A percentile compares a stretch with the other conserved stretches of the same genome.
Conservation (phyloP, 345 rosid species). For the Aurinia saxatilis region DNA sequence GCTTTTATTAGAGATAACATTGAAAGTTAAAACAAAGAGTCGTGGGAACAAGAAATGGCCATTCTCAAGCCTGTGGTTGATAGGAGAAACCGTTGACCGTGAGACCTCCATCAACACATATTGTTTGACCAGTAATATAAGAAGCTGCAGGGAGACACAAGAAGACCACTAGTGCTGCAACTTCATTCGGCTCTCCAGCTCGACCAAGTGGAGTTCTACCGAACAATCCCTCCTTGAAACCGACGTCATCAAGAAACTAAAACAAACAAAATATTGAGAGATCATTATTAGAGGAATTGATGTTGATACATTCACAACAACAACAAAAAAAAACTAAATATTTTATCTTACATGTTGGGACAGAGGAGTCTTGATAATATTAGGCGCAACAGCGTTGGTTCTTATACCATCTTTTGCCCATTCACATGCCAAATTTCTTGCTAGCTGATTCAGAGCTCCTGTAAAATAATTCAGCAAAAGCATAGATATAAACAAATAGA, state of each 20-base stretch:
- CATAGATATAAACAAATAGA: not conserved
- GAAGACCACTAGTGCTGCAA: conserved; percentile 41
- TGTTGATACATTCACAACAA: not conserved
- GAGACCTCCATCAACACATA: conserved; percentile 44
- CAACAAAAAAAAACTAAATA: not conserved
- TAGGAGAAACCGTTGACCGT: conserved; percentile 34
- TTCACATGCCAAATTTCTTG: conserved; percentile 58
- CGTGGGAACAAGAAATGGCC: not conserved
- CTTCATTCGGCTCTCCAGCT: conserved; percentile 40
- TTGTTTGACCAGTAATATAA: conserved; percentile 48
- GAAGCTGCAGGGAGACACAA: conserved; percentile 54
- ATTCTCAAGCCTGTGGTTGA: conserved; percentile 1
- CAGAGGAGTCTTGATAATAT: conserved; percentile 34
- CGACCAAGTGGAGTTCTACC: conserved; percentile 42
- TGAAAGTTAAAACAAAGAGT: no score
- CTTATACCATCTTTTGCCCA: conserved; percentile 64
- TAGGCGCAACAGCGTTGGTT: conserved; percentile 45
- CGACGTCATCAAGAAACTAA: not conserved
- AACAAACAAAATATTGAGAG: not conserved
- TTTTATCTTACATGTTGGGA: conserved; percentile 8
- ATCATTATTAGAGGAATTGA: not conserved
- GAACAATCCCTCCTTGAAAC: not conserved
- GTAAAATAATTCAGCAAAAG: not conserved
- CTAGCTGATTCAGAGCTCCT: conserved; percentile 45
- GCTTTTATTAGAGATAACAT: not conserved